Evolutionary conservation across 768 basidiomycete genomes (phyloP).

Genomic region (Suillus plorans): DNA sequence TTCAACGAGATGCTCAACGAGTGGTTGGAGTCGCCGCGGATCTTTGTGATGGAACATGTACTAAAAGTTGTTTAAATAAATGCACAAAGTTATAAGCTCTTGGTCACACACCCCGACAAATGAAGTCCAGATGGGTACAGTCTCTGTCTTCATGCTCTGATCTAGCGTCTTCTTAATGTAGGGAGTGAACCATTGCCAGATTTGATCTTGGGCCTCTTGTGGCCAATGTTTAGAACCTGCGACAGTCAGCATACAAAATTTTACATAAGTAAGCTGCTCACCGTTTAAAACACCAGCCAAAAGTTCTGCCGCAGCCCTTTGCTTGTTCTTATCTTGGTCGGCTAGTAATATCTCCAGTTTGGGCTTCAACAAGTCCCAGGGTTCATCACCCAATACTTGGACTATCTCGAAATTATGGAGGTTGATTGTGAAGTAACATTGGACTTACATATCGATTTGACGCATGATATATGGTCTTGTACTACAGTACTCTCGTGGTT

Average conservation of each 20-base stretch:
- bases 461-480: slow-evolving; percentile 68
- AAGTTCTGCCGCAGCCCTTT: slow-evolving; percentile 84
- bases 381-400: slow-evolving; percentile 61
- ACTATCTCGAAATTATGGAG: slow-evolving; percentile 29
- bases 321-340: slow-evolving; percentile 82
- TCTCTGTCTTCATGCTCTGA: slow-evolving; percentile 80
- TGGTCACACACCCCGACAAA: slow-evolving; percentile 60
- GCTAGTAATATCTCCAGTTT: slow-evolving; percentile 61
- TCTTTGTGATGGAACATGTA: slow-evolving; percentile 79
- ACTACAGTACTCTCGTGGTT: slow-evolving; percentile 63
- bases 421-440: neutral
- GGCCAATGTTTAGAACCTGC: slow-evolving; percentile 89
- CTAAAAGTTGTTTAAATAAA: slow-evolving; percentile 34
- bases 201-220: slow-evolving; percentile 54
- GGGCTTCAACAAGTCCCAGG: slow-evolving; percentile 61
- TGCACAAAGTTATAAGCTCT: neutral
- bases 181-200: slow-evolving; percentile 84
- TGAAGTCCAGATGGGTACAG: slow-evolving; percentile 74
- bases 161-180: slow-evolving; percentile 63
- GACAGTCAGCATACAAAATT: slow-evolving; percentile 8
- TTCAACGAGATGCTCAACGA: slow-evolving; percentile 71
- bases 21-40: slow-evolving; percentile 76
- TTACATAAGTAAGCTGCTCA: slow-evolving; percentile 18
- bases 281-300: slow-evolving; percentile 72
- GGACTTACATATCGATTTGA: slow-evolving; percentile 72